Evolutionary conservation across 2,329 filamentous ascomycete genomes (phyloP).

Genomic region (Fusarium anthophilum): DNA sequence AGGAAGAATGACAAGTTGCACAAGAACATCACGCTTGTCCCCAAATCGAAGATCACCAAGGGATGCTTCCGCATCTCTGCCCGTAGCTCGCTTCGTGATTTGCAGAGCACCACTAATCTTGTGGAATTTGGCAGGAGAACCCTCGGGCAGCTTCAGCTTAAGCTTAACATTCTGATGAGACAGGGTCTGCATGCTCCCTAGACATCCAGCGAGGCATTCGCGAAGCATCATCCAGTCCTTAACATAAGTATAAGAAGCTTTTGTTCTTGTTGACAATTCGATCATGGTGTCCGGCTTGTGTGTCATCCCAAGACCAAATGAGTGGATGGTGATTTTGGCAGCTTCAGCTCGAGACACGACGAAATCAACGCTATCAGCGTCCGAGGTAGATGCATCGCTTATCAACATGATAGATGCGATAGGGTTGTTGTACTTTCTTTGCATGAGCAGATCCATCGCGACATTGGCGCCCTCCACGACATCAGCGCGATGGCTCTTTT

Average conservation of each 20-base stretch:
- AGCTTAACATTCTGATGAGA: slow-evolving; percentile 99
- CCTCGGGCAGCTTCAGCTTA: slow-evolving; percentile 92
- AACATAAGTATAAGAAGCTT: slow-evolving; percentile 96
- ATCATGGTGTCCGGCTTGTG: slow-evolving; percentile 99
- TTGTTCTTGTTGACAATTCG: slow-evolving; percentile 92
- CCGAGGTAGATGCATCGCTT: slow-evolving; percentile 94
- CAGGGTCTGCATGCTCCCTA: slow-evolving; percentile 89
- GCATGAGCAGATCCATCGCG: slow-evolving; percentile 98
- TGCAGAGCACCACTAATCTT: slow-evolving; percentile 97
- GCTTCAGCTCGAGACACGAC: slow-evolving; percentile 96
- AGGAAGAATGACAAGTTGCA: slow-evolving; percentile 91
- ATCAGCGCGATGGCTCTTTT: slow-evolving; percentile 95
- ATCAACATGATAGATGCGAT: slow-evolving; percentile 96
- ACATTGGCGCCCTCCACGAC: slow-evolving; percentile 98
- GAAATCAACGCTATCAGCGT: slow-evolving; percentile 95
- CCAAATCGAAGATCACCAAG: slow-evolving; percentile 94
- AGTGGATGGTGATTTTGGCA: slow-evolving; percentile 97
- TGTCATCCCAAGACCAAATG: slow-evolving; percentile 93
- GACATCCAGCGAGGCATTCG: slow-evolving; percentile 91
- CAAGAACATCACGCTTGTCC: slow-evolving; percentile 91
- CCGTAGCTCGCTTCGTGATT: slow-evolving; percentile 94
- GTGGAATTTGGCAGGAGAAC: slow-evolving; percentile 96
- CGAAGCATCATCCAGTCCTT: slow-evolving; percentile 99
- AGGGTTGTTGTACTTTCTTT: slow-evolving; percentile 94
- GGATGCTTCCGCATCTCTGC: slow-evolving; percentile 91